Conservation (phyloP, 306 rosid genomes). For the Dryas drummondii region DNA sequence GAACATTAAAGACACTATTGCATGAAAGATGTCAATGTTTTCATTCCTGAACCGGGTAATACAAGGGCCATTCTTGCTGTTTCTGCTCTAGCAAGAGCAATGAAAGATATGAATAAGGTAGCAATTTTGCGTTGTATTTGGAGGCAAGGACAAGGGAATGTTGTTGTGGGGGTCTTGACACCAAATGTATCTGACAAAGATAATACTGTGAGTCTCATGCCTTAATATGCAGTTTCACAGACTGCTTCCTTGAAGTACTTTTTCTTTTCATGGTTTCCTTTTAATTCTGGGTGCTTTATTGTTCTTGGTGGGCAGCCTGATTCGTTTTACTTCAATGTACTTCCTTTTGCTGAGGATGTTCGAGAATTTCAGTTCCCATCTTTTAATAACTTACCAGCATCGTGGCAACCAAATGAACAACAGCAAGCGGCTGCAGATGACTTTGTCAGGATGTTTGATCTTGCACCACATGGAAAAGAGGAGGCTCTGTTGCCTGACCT, state of each 20-base stretch:
- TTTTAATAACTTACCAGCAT: constrained; percentile 55
- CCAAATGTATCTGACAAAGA: constrained; percentile 65
- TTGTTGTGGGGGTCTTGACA: constrained; percentile 72
- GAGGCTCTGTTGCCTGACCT: constrained; percentile 71
- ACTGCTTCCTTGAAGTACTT: background rate
- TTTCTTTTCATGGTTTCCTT: constrained; percentile 19
- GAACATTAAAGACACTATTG: constrained; percentile 55
- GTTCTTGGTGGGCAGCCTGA: constrained; percentile 62
- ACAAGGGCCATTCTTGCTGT: constrained; percentile 59
- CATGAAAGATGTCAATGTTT: constrained; percentile 80
- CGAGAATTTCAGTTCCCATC: constrained; percentile 91
- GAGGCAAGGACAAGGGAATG: constrained; percentile 78
- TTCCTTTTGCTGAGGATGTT: constrained; percentile 88
- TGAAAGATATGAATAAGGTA: constrained; percentile 82
- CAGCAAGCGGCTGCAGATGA: constrained; percentile 81
- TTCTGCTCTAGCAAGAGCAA: constrained; percentile 87
- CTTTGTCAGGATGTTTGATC: constrained; percentile 70
- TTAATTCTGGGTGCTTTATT: constrained; percentile 22
- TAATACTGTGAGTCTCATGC: constrained; percentile 64
- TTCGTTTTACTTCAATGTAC: constrained; percentile 80
- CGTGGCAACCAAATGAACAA: constrained; percentile 63
- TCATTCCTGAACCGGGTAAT: constrained; percentile 76
- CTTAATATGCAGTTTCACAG: constrained; percentile 15
- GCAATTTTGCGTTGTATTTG: constrained; percentile 88
- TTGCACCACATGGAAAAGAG: constrained; percentile 62